Percentiles rank a stretch among this genome's conserved stretches.
phyloP scores from a whole-genome alignment of 2,329 filamentous ascomycete species.

The Diplodia scrobiculata region DNA sequence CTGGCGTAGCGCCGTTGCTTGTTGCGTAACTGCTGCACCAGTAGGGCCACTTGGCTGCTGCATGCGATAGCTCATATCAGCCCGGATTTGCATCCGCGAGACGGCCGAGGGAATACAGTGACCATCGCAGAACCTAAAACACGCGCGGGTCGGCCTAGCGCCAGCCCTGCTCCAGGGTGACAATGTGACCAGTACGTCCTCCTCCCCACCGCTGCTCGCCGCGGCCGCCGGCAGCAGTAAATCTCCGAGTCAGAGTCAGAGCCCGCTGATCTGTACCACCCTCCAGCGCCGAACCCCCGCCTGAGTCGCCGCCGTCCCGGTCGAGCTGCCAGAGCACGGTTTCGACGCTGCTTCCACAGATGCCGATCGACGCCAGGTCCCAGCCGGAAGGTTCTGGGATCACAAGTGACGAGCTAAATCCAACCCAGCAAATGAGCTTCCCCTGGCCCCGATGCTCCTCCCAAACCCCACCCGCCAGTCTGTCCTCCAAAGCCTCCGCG shows the following conservation, averaged over 20 bases:
- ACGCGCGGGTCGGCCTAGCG: slow-evolving; percentile 19
- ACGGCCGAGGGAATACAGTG: slow-evolving; percentile 15
- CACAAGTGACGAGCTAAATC: slow-evolving; percentile 27
- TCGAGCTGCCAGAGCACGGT: background rate
- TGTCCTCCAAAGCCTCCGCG: background rate
- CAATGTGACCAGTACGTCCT: slow-evolving; percentile 13
- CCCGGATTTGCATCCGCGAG: slow-evolving; percentile 24
- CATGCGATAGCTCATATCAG: slow-evolving; percentile 28
- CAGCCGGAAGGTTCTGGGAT: slow-evolving; percentile 26
- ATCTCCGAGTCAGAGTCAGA: slow-evolving; percentile 26
- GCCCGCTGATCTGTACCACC: slow-evolving; percentile 18
- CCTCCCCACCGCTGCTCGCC: background rate
- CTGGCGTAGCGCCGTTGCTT: slow-evolving; percentile 13
- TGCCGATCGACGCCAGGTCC: slow-evolving; percentile 28
- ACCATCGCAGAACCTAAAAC: slow-evolving; percentile 25
- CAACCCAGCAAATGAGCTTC: slow-evolving; percentile 21
- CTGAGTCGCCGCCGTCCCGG: slow-evolving; percentile 7
- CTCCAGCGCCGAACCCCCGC: background rate
- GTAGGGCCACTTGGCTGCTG: slow-evolving; percentile 12
- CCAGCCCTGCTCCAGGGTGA: slow-evolving; percentile 3
- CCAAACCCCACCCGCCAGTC: slow-evolving; percentile 7
- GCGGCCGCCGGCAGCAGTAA: slow-evolving; percentile 11
- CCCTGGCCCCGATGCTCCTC: slow-evolving; percentile 24
- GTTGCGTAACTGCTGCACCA: slow-evolving; percentile 18
- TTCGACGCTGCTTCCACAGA: slow-evolving; percentile 23